Percentiles rank a stretch among this genome's conserved stretches.
Conservation (phyloP, 495 filamentous ascomycete species). For the Penicillium subrubescens region DNA sequence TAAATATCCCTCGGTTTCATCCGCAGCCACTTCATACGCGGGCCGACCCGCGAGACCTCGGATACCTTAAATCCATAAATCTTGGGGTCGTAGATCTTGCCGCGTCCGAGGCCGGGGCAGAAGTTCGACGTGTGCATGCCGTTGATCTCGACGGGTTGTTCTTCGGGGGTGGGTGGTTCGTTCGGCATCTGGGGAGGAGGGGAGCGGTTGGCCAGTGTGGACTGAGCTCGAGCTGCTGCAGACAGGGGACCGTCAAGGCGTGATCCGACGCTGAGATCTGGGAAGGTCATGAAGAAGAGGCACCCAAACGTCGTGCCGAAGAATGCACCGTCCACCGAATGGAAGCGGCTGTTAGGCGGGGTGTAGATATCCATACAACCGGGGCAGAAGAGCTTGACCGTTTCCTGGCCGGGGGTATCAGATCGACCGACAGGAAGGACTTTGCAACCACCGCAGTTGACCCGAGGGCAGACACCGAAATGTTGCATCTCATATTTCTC, state of each 20-base stretch:
- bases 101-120: constrained; percentile 79
- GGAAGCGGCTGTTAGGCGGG: constrained; percentile 94
- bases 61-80: constrained; percentile 97
- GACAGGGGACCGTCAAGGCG: constrained; percentile 34
- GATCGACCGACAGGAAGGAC: constrained; percentile 91
- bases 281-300: constrained; percentile 98
- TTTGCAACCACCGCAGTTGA: constrained; percentile 81
- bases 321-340: constrained; percentile 97
- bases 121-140: constrained; percentile 82
- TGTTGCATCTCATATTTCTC: constrained; percentile 97
- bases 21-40: constrained; percentile 95
- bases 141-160: constrained; percentile 70
- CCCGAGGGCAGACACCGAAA: constrained; percentile 90
- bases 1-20: constrained; percentile 76
- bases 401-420: constrained; percentile 94
- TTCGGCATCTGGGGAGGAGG: constrained; percentile 19
- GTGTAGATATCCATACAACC: constrained; percentile 96
- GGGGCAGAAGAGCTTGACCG: constrained; percentile 97
- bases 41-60: constrained; percentile 81
- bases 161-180: constrained; percentile 36
- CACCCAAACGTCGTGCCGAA: constrained; percentile 95
- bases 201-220: constrained; percentile 32
- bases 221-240: constrained; percentile 37
- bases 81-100: constrained; percentile 86
- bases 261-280: constrained; percentile 77